Conservation (phyloP, 176 grass and related monocot species). For the Bromus sterilis region DNA sequence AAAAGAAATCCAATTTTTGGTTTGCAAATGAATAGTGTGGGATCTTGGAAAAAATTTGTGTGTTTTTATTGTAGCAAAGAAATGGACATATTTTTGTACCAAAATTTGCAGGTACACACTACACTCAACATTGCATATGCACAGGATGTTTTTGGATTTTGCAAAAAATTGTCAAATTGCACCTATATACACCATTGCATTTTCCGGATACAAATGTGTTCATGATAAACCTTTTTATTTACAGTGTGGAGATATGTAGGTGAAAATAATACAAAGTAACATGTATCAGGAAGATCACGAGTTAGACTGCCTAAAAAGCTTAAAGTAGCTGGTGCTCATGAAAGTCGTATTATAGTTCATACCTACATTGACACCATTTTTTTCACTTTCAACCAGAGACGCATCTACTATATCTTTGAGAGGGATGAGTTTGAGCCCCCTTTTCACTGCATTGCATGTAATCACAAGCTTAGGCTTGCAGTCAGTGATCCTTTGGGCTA, state of each 20-base stretch:
- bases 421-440: conserved; percentile 62
- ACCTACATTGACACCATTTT: conserved; percentile 76
- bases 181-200: not conserved
- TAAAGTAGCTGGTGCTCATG: not conserved
- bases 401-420: conserved; percentile 90
- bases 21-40: not conserved
- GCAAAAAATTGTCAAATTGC: not conserved
- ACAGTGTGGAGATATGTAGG: not conserved
- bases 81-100: not conserved
- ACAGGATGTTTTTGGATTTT: not conserved
- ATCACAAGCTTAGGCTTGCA: conserved; percentile 92
- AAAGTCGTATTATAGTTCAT: conserved; percentile 8
- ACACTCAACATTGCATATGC: not conserved
- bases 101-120: not conserved
- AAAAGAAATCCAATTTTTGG: not conserved
- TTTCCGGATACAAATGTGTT: not conserved
- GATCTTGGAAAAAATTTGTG: not conserved
- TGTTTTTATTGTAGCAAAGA: not conserved
- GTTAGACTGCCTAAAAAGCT: not conserved
- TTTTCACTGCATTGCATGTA: conserved; percentile 92
- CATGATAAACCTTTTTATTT: not conserved
- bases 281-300: not conserved
- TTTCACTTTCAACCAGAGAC: conserved; percentile 53
- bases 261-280: not conserved
- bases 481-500: conserved; percentile 80